Conservation (phyloP, 2,329 filamentous ascomycete genomes). For the Paecilomyces sp. region DNA sequence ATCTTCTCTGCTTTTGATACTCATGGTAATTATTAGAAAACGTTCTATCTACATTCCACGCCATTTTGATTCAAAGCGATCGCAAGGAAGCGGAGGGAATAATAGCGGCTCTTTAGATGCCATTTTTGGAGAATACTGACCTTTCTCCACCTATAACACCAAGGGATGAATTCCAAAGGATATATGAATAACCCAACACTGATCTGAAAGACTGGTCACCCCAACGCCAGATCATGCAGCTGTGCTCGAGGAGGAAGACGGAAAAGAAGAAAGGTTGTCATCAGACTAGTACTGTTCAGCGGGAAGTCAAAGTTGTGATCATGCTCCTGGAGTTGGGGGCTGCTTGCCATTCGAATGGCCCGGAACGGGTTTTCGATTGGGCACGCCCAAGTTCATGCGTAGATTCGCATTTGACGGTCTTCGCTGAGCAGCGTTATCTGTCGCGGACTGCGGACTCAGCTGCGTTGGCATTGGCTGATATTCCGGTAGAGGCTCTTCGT, state of each 20-base stretch:
- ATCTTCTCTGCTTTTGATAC: background rate
- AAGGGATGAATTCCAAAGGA: background rate
- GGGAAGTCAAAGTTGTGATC: background rate
- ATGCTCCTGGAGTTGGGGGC: background rate
- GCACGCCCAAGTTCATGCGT: conserved; percentile 30
- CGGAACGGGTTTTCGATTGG: conserved; percentile 31
- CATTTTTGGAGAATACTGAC: background rate
- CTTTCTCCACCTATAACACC: background rate
- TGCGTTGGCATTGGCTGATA: conserved; percentile 21
- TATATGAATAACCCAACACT: background rate
- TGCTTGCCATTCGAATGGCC: conserved; percentile 6
- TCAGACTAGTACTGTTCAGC: background rate
- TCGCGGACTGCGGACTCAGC: conserved; percentile 9
- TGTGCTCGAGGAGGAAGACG: background rate
- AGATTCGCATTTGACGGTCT: conserved; percentile 15
- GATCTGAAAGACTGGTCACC: background rate
- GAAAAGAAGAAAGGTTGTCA: background rate
- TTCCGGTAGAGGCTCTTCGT: conserved; percentile 23
- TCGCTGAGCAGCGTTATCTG: conserved; percentile 9
- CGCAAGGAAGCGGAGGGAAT: background rate
- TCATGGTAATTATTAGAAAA: background rate
- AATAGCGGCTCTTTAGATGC: background rate
- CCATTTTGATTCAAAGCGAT: background rate
- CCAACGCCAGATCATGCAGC: background rate
- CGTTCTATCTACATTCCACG: background rate